Conservation (phyloP, 495 filamentous ascomycete species). For the Penicillium coprophilum region DNA sequence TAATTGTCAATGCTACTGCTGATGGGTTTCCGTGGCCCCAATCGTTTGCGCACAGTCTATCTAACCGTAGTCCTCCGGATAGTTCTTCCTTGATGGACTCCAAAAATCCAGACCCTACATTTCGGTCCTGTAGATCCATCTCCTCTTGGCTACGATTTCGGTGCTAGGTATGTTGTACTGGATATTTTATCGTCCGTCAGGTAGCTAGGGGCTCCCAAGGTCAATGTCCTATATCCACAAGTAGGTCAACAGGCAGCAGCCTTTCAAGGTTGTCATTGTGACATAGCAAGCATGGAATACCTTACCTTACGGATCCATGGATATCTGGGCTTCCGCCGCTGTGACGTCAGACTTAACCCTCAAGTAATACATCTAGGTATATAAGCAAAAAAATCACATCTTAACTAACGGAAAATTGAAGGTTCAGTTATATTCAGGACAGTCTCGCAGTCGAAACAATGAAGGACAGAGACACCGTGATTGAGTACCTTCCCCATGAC, state of each 20-base stretch:
- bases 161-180: no score
- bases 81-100: no score
- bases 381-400: background rate
- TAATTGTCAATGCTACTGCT: background rate
- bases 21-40: no score
- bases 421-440: background rate
- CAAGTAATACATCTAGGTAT: no score
- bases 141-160: no score
- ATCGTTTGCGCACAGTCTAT: no score
- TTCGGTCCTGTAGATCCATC: no score
- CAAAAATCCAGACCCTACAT: no score
- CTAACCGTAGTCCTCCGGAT: no score
- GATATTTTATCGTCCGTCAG: background rate
- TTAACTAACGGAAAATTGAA: background rate
- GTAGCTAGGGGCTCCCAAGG: background rate
- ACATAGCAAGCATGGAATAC: background rate
- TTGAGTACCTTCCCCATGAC: background rate
- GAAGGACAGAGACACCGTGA: slow-evolving; percentile 8
- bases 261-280: background rate
- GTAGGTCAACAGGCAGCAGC: no score
- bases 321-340: background rate
- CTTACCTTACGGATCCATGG: no score
- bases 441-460: background rate
- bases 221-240: no score
- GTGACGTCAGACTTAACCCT: background rate